Conservation (phyloP, 768 basidiomycete genomes). For the Candolleomyces eurysporus region DNA sequence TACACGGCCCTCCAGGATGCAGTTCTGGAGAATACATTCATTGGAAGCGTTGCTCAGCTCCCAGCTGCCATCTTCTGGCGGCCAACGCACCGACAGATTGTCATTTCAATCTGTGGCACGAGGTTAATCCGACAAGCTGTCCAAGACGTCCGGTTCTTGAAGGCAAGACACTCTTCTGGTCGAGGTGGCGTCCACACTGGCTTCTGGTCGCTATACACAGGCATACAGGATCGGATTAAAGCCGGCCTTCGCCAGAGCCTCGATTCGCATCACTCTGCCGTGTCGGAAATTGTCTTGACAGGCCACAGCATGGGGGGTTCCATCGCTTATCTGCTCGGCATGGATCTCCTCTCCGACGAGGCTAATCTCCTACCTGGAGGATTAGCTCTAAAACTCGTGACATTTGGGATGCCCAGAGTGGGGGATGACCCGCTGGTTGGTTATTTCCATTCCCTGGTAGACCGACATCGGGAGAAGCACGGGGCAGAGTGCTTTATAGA, state of each 20-base stretch:
- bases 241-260: slow-evolving; percentile 39
- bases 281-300: slow-evolving; percentile 45
- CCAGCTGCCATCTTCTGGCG: slow-evolving; percentile 49
- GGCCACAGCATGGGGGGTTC: slow-evolving; percentile 61
- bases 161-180: slow-evolving; percentile 36
- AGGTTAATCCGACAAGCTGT: slow-evolving; percentile 40
- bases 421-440: slow-evolving; percentile 42
- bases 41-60: slow-evolving; percentile 40
- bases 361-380: background rate
- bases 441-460: slow-evolving; percentile 39
- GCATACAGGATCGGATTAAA: slow-evolving; percentile 32
- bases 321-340: slow-evolving; percentile 47
- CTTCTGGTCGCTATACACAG: slow-evolving; percentile 52
- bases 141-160: slow-evolving; percentile 43
- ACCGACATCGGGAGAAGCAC: slow-evolving; percentile 28
- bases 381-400: slow-evolving; percentile 35
- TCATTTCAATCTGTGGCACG: slow-evolving; percentile 55
- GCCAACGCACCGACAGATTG: slow-evolving; percentile 40
- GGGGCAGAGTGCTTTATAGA: slow-evolving; percentile 40
- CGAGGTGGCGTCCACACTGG: slow-evolving; percentile 48
- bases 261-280: slow-evolving; percentile 16
- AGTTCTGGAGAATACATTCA: slow-evolving; percentile 35
- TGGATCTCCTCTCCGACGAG: slow-evolving; percentile 40
- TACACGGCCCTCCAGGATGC: slow-evolving; percentile 38
- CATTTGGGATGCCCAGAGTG: slow-evolving; percentile 51